Percentiles rank a stretch among this genome's conserved stretches.
phyloP scores from a whole-genome alignment of 2,329 filamentous ascomycete genomes.

The Hypoxylon sp. region DNA sequence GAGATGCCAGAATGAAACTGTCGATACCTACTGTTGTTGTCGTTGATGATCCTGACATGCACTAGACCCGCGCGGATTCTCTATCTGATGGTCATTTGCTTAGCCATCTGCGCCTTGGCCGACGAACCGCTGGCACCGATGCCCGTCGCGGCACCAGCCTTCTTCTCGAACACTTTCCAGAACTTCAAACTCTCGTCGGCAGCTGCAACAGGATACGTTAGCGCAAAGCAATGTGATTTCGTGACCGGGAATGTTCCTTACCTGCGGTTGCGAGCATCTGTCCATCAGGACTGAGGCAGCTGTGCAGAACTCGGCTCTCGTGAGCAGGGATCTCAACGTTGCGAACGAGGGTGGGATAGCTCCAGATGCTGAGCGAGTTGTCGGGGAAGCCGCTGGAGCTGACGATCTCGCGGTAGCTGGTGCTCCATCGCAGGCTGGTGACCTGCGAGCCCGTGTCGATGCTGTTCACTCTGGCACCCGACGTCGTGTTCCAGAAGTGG shows the following conservation, averaged over 20 bases:
- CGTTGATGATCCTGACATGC: conserved; percentile 35
- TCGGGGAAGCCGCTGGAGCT: conserved; percentile 98
- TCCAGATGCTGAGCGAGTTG: conserved; percentile 99
- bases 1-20: conserved; percentile 44
- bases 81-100: conserved; percentile 94
- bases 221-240: conserved; percentile 15
- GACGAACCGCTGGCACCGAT: conserved; percentile 72
- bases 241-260: conserved; percentile 50
- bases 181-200: conserved; percentile 98
- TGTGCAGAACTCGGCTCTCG: conserved; percentile 95
- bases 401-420: conserved; percentile 96
- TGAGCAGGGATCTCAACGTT: conserved; percentile 98
- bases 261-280: conserved; percentile 96
- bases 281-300: conserved; percentile 94
- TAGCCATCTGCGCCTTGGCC: conserved; percentile 83
- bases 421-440: conserved; percentile 94
- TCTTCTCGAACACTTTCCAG: conserved; percentile 99
- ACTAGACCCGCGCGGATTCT: conserved; percentile 26
- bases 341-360: conserved; percentile 95
- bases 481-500: conserved; percentile 99
- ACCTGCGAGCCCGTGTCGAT: conserved; percentile 99
- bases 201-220: conserved; percentile 56
- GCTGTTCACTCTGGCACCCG: conserved; percentile 96
- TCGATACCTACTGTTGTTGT: conserved; percentile 44
- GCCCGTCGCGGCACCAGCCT: conserved; percentile 75